Conservation (phyloP, 2,329 filamentous ascomycete genomes). For the Penicillium sp. region DNA sequence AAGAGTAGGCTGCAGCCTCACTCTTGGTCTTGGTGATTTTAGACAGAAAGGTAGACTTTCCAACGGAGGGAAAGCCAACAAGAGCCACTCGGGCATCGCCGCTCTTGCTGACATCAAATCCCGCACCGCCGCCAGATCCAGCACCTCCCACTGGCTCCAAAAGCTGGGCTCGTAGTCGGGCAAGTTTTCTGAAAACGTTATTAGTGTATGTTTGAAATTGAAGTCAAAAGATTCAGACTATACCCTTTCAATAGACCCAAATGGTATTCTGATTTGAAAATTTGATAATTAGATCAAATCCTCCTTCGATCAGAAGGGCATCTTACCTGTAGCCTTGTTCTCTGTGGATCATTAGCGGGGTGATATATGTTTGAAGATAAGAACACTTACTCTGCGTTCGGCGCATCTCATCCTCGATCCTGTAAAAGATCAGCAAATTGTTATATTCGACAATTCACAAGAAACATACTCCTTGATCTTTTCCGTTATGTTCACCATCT, state of each 20-base stretch:
- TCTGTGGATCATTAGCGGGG: conserved; percentile 57
- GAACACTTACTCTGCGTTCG: conserved; percentile 84
- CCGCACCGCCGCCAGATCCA: conserved; percentile 73
- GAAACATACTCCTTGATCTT: conserved; percentile 91
- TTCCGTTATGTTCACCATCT: conserved; percentile 99
- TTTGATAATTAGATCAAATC: conserved; percentile 17
- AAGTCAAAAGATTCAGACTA: not conserved
- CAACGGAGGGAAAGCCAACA: conserved; percentile 97
- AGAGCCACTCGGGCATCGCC: conserved; percentile 95
- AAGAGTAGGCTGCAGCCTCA: conserved; percentile 92
- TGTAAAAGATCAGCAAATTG: conserved; percentile 41
- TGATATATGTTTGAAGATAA: conserved; percentile 15
- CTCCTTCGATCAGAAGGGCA: not conserved
- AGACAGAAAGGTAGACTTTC: conserved; percentile 97
- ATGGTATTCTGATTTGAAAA: conserved; percentile 75
- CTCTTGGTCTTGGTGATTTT: conserved; percentile 98
- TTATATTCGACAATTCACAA: conserved; percentile 8
- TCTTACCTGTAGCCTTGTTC: conserved; percentile 96
- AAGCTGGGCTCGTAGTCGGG: conserved; percentile 87
- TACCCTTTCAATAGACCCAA: conserved; percentile 95
- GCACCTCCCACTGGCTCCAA: conserved; percentile 83
- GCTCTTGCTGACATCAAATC: conserved; percentile 90
- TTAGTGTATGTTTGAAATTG: conserved; percentile 21
- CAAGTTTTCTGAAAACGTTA: conserved; percentile 73
- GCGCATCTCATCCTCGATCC: conserved; percentile 99